Base-by-base conservation (phyloP, 1,139 yeast genomes). In the Wickerhamomyces sp. region DNA sequence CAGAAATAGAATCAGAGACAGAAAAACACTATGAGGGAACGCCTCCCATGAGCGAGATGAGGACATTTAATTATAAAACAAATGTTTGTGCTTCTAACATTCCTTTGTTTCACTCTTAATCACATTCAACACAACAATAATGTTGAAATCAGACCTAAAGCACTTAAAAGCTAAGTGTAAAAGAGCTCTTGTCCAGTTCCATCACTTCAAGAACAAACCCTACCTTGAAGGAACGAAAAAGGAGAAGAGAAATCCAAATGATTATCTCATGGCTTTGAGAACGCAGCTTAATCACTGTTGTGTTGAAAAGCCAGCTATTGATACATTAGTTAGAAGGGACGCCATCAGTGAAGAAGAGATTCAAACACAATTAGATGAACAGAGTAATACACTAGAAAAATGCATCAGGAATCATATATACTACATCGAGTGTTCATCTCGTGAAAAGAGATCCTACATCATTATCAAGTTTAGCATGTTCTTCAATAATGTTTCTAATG, bases 181-280 rank as follows among this genome's bases (percentile, higher is more conserved):
- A 38, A 67, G 66, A 42, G 52, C 61, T 14, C 57, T 59, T 36
- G 62, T 71, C 19, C 68, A 65, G 36, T 63, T 65, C 38, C 61
- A 65, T 37, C 72, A 68, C 38, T 63, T 63, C 49, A 70, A 67
- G 59, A 72, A 74, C 52, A 68, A 65, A 51, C 55, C 61, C 26
- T 54, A 63, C 28, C 56, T 56, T 21, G 64, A 67, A 42, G 70
- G 71, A 1, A 51, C 64, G 19, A 63, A 73, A 5, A 61, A 74
- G 13, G 68, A 69, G 17, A 50, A 67, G 14, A 66, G 65, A 44
- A 60, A 68, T 35, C 60, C 61, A 24, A 59, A 64, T 38, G 59
- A 61, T 37, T 69, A 64, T 8, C 56, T 74, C 21, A 51, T 68
- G 9, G 68, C 78, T 6, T 59, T 71, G 40, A 53, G 76, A 36